Conservation (phyloP, 805 yeast genomes). For the Cyberlindnera subsufficiens region DNA sequence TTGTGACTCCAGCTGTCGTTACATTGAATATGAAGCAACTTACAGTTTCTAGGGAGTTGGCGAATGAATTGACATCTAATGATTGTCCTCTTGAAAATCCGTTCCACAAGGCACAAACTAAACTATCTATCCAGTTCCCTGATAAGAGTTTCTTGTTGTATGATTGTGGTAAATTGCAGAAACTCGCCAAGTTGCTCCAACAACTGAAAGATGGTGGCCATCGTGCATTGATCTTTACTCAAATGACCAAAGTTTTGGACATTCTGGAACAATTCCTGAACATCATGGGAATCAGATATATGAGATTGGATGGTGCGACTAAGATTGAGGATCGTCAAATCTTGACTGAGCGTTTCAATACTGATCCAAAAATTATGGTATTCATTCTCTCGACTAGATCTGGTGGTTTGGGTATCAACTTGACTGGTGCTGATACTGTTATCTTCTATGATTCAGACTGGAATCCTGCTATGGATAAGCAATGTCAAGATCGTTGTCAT, state of each 20-base stretch:
- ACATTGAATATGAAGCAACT: slow-evolving; percentile 62
- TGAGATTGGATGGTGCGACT: slow-evolving; percentile 97
- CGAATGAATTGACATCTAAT: slow-evolving; percentile 25
- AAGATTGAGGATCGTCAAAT: slow-evolving; percentile 95
- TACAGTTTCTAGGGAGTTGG: slow-evolving; percentile 34
- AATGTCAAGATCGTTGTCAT: slow-evolving; percentile 98
- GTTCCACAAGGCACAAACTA: slow-evolving; percentile 79
- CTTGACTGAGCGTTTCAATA: slow-evolving; percentile 86
- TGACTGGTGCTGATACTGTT: slow-evolving; percentile 98
- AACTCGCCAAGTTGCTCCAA: slow-evolving; percentile 66
- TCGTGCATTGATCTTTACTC: slow-evolving; percentile 92
- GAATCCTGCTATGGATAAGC: slow-evolving; percentile 99
- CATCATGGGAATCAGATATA: slow-evolving; percentile 87
- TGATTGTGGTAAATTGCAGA: slow-evolving; percentile 96
- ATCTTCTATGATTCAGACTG: slow-evolving; percentile 97
- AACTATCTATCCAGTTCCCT: slow-evolving; percentile 90
- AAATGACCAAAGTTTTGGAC: slow-evolving; percentile 95
- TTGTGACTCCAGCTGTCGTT: slow-evolving; percentile 83
- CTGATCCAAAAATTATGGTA: slow-evolving; percentile 79
- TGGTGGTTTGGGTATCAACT: slow-evolving; percentile 95
- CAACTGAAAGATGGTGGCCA: slow-evolving; percentile 84
- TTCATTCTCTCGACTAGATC: slow-evolving; percentile 93
- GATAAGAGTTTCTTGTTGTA: slow-evolving; percentile 87
- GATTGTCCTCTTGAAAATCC: slow-evolving; percentile 35
- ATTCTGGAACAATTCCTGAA: slow-evolving; percentile 88